Evolutionary conservation across 2,329 filamentous ascomycete genomes (phyloP), one percentile per base, ranked within the genome.

Genomic region (Scedosporium aurantiacum): DNA sequence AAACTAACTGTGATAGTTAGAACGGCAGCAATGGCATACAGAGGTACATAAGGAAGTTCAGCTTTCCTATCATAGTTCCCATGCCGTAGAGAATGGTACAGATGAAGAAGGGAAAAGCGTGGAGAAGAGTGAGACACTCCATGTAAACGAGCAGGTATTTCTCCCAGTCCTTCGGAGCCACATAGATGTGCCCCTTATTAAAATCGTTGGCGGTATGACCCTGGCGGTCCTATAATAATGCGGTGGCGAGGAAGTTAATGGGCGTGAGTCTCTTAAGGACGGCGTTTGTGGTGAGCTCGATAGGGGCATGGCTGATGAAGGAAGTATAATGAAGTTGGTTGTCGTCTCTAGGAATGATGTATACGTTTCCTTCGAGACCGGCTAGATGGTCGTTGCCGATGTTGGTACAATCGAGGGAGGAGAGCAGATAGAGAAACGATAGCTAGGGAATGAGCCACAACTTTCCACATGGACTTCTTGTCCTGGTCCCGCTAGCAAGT

Each of bases 241-340:
- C 91, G 83, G 4, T 76, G 1, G 91, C 88, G 61, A 95, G 84
- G 70, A 95, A 96, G 60, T 91, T 75, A 43, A 86, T 90, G 0
- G 91, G 91, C 1, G 85, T 81, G 64, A 90, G 76, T 18, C 79
- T 81, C 74, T 95, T 96, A 63, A 96, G 83, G 25, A 95, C 73
- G 56, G 93, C 77, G 70, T 96, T 95, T 63, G 89, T 91, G 54
- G 91, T 67, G 0, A 85, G 84, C 71, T 94, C 90, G 64, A 90
- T 91, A 40, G 91, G 73, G 2, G 89, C 81, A 70, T 96, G 96
- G 0, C 88, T 91, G 58, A 95, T 79, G 75, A 95, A 96, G 76
- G 82, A 79, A 37, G 82, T 71, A 2, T 79, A 5, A 23, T 2
- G 25, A 27, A 10, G 12, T 10, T 10, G 12, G 50, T 61, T 87